These are phyloP conservation scores for Zopfia rhizophila DNA, from an alignment of 2,329 filamentous ascomycete genomes.

Conservation along the genomic window DNA sequence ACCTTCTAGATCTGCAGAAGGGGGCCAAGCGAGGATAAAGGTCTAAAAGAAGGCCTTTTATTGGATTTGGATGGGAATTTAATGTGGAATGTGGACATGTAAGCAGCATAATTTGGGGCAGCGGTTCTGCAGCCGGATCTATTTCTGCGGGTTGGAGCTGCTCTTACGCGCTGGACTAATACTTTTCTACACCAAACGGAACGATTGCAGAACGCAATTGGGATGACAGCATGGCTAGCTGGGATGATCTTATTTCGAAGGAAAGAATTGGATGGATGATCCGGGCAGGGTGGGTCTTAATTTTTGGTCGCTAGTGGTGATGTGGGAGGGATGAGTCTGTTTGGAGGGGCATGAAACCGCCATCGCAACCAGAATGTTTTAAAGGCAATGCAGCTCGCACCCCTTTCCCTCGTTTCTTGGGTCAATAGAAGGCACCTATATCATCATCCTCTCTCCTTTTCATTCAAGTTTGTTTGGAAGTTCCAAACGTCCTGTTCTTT, in stretches of 20 bases:
- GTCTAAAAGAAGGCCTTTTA: slow-evolving; percentile 10
- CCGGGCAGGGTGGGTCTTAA: slow-evolving; percentile 2
- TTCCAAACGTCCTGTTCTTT: slow-evolving; percentile 35
- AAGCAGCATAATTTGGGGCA: too few species aligned
- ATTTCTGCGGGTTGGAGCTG: too few species aligned
- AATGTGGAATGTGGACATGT: too few species aligned
- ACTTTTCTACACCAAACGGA: too few species aligned
- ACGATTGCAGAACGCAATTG: too few species aligned
- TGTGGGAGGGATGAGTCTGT: slow-evolving; percentile 17
- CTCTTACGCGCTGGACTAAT: too few species aligned
- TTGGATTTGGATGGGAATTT: slow-evolving; percentile 25
- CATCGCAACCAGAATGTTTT: slow-evolving; percentile 45
- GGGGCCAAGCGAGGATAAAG: too few species aligned
- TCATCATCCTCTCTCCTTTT: slow-evolving; percentile 17
- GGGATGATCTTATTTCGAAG: too few species aligned
- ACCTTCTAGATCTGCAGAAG: slow-evolving; percentile 4
- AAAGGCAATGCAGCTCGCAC: slow-evolving; percentile 40
- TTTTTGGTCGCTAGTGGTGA: slow-evolving; percentile 10
- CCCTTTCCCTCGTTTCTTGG: slow-evolving; percentile 30
- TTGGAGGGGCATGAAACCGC: slow-evolving; percentile 37
- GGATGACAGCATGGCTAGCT: too few species aligned
- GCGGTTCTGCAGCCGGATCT: too few species aligned
- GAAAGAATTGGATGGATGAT: too few species aligned
- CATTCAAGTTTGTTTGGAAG: slow-evolving; percentile 29
- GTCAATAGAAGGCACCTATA: slow-evolving; percentile 29